Conservation (phyloP, 2,329 filamentous ascomycete species). For the Whalleya microplaca region DNA sequence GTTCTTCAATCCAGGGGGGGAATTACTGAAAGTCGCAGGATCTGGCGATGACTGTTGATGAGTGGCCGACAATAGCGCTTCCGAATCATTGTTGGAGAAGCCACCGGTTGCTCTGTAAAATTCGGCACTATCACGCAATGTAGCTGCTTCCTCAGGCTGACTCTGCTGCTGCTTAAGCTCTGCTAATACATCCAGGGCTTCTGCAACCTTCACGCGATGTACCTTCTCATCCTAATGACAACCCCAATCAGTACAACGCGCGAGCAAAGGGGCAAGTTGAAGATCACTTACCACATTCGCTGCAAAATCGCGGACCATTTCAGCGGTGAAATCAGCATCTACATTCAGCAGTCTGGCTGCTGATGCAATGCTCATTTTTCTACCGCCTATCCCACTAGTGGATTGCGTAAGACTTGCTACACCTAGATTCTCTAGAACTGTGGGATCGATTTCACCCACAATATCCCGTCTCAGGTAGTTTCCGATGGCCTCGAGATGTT, state of each 20-base stretch:
- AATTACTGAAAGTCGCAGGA: constrained; percentile 46
- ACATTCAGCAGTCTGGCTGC: constrained; percentile 31
- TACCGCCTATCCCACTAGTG: neutral
- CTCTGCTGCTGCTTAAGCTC: constrained; percentile 29
- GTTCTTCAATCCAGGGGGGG: constrained; percentile 87
- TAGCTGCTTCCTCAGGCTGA: constrained; percentile 25
- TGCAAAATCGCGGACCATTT: constrained; percentile 35
- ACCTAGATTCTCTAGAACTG: neutral
- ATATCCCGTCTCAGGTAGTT: constrained; percentile 28
- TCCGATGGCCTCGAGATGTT: constrained; percentile 33
- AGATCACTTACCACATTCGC: constrained; percentile 26
- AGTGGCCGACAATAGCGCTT: constrained; percentile 10
- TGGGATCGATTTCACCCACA: constrained; percentile 19
- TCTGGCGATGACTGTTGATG: constrained; percentile 12
- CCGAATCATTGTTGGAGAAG: neutral
- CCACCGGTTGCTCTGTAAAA: constrained; percentile 27
- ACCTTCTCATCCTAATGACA: constrained; percentile 22
- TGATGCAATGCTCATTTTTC: constrained; percentile 30
- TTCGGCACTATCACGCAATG: constrained; percentile 29
- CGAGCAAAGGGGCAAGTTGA: neutral
- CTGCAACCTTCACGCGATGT: constrained; percentile 28
- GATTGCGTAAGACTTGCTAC: constrained; percentile 6
- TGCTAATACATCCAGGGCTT: constrained; percentile 35
- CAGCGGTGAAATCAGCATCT: constrained; percentile 30
- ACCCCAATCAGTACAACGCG: constrained; percentile 5